Evolutionary conservation across 2,329 filamentous ascomycete genomes (phyloP), one percentile per base, ranked within the genome.

Genomic region (Clonostachys solani): DNA sequence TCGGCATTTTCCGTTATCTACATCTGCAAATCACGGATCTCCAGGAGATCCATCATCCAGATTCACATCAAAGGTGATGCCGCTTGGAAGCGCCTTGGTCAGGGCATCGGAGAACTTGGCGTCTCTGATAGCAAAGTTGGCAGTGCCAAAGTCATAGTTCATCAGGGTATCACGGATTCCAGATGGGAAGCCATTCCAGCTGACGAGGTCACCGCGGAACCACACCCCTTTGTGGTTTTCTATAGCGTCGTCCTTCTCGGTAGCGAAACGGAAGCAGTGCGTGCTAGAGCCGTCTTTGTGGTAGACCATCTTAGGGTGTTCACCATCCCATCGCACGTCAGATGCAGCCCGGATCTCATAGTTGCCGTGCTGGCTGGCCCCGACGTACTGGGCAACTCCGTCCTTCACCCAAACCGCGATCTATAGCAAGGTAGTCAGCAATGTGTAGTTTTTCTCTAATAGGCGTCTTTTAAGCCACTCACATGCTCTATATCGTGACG

Each of bases 401-500:
- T 60, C 49, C 23, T 52, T 51, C 3, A 59, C 59, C 63, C 64
- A 68, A 10, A 62, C 56, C 35, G 52, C 50, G 29, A 67, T 56
- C 33, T 49, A 44, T 44, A 29, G 8, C 17, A 18, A 13, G 23
- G 9, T 10, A 29, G 9, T 29, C 9, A 29, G 23, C 3, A 10
- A 29, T 29, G 23, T 45, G 12, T 34, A 5, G 29, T 5, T 41
- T 45, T 9, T 23, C 9, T n/a, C n/a, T 41, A 23, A 8, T 16
- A n/a, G 18, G 6, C 2, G 19, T 6, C 10, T 8, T 33, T 16
- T 4, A 16, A 42, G 10, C 33, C 37, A 53, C 23, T 10, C 9
- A 29, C 23, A 29, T 66, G 60, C 57, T 68, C 65, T 64, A 64
- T 67, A 58, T 68, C 65, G 54, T 73, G 65, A 6, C 57, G 60